Conservation (phyloP, 106 monocot species). For the Phalaenopsis aphrodite region DNA sequence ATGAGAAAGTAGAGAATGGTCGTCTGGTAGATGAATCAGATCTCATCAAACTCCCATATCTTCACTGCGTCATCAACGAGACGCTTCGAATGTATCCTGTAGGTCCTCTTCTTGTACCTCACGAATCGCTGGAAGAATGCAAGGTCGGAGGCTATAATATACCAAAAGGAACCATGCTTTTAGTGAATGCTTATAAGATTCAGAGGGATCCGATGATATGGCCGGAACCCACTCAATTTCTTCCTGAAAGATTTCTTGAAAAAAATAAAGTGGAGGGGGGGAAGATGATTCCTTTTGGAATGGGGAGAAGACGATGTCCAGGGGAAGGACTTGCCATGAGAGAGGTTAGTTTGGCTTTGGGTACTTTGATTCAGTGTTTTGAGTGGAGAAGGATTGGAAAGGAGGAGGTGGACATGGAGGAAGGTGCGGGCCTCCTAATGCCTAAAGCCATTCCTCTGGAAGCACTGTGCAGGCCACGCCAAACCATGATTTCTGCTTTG, state of each 20-base stretch:
- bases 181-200: conserved; percentile 36
- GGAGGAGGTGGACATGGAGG: conserved; percentile 11
- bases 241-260: conserved; percentile 31
- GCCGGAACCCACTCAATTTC: conserved; percentile 28
- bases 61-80: conserved; percentile 15
- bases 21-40: conserved; percentile 4
- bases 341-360: conserved; percentile 5
- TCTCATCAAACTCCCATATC: conserved; percentile 9
- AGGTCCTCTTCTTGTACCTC: conserved; percentile 34
- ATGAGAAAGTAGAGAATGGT: neutral
- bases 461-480: conserved; percentile 2
- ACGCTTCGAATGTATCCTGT: conserved; percentile 31
- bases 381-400: conserved; percentile 14
- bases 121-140: conserved; percentile 30
- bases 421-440: conserved; percentile 5
- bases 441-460: conserved; percentile 2
- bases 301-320: conserved; percentile 20
- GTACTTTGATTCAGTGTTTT: conserved; percentile 20
- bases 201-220: conserved; percentile 39
- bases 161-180: conserved; percentile 23
- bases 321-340: conserved; percentile 11
- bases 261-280: neutral
- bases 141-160: conserved; percentile 20
- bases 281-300: conserved; percentile 8
- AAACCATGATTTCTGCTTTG: neutral